Base-by-base conservation (phyloP, 108 stramenopile genomes). In the Fistulifera pelliculosa region DNA sequence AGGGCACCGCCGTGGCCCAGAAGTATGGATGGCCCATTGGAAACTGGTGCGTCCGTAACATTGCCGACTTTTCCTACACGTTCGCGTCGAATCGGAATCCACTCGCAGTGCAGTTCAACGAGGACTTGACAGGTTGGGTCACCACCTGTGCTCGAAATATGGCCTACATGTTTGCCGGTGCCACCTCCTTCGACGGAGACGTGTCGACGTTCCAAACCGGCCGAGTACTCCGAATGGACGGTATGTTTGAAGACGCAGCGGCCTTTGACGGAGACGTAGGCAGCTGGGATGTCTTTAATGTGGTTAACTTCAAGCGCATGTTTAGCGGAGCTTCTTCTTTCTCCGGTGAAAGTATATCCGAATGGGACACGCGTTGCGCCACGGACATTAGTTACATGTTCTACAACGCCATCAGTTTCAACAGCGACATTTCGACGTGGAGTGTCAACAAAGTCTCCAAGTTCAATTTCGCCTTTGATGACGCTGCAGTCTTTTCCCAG, bases 1-100 rank as follows among this genome's bases (percentile, higher is more conserved):
- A 25, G 2, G 38, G 18, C 28, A 27, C 49, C 28, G 4, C 8
- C 5, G 21, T 62, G 6, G 62, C 69, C 6, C 15, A 24, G 14
- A 47, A 41, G 21, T 70, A 67, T 51, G 70, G 70, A 8, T 58
- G 31, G 38, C 58, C 70, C 40, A 69, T 77, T 58, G 68, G 63
- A 0, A 45, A 7, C 18, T 77, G 71, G 68, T 56, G 66, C 56
- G 68, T 69, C 16, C 52, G 56, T 21, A 58, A 58, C 25, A 48
- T 75, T 22, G 47, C 47, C 11, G 54, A 75, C 40, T 70, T 64
- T 35, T 27, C 39, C n/a, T 19, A 35, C n/a, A n/a, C 64, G 1
- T 70, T 65, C 39, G 18, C 13, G 3, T 4, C 14, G 44, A 17
- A 45, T 4, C 44, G 44, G 4, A 17, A 45, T 11, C 58, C 64